phyloP scores from a whole-genome alignment of 1,284 basidiomycete genomes.

The Mycosarcoma mackinlayi region DNA sequence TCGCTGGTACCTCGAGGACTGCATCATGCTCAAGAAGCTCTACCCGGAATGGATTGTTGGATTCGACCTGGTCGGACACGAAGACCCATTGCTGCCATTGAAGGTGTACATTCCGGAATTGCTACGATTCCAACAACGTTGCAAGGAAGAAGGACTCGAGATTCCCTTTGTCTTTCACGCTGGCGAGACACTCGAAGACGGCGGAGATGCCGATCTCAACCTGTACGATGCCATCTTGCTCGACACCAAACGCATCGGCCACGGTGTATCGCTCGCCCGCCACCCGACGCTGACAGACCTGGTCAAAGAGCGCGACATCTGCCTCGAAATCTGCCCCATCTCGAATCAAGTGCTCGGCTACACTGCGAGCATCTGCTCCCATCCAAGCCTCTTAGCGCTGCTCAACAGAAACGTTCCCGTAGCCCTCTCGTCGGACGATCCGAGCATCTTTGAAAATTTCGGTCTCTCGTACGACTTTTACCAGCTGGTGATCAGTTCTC shows the following conservation, averaged over 20 bases:
- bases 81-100: slow-evolving; percentile 76
- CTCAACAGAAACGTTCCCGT: slow-evolving; percentile 78
- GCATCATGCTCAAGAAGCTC: slow-evolving; percentile 77
- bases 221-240: slow-evolving; percentile 81
- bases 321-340: slow-evolving; percentile 73
- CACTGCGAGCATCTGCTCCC: slow-evolving; percentile 29
- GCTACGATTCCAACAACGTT: slow-evolving; percentile 74
- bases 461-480: slow-evolving; percentile 69
- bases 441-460: slow-evolving; percentile 80
- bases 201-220: slow-evolving; percentile 75
- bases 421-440: slow-evolving; percentile 79
- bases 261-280: slow-evolving; percentile 79
- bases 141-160: slow-evolving; percentile 74
- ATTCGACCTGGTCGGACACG: slow-evolving; percentile 83
- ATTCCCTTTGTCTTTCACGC: slow-evolving; percentile 84
- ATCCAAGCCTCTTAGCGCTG: slow-evolving; percentile 69
- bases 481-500: slow-evolving; percentile 39
- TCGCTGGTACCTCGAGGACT: slow-evolving; percentile 78
- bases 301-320: slow-evolving; percentile 76
- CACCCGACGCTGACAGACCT: slow-evolving; percentile 78
- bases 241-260: slow-evolving; percentile 81
- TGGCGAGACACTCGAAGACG: slow-evolving; percentile 81
- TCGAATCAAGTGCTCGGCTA: slow-evolving; percentile 58
- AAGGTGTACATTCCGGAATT: slow-evolving; percentile 76
- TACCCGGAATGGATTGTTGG: slow-evolving; percentile 80